phyloP scores from a whole-genome alignment of 176 grass and related monocot species.

The Triticum turgidum region DNA sequence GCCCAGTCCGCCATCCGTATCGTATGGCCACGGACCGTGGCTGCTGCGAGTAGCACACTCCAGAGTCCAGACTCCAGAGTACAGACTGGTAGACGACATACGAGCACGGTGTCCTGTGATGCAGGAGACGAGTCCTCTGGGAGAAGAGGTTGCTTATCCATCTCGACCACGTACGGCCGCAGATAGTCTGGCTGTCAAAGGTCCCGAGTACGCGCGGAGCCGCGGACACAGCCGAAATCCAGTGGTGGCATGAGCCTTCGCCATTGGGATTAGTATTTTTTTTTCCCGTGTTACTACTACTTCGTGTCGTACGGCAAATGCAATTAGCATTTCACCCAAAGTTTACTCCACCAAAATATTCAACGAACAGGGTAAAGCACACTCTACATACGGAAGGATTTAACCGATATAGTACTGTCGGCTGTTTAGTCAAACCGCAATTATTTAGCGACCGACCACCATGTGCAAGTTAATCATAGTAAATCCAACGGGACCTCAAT shows the following conservation, averaged over 20 bases:
- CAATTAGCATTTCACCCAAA: not conserved
- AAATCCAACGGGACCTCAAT: too few relatives aligned
- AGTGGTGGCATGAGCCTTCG: too few relatives aligned
- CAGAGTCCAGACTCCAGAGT: not conserved
- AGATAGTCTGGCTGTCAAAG: not conserved
- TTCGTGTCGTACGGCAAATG: too few relatives aligned
- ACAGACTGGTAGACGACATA: not conserved
- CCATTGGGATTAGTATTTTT: not conserved
- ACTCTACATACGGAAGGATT: not conserved
- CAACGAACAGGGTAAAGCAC: not conserved
- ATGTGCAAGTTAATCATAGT: not conserved
- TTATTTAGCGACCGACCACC: not conserved
- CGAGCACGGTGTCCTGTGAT: not conserved
- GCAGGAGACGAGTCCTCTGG: too few relatives aligned
- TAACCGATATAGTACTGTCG: not conserved
- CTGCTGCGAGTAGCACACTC: not conserved
- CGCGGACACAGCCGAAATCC: not conserved
- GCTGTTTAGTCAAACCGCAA: not conserved
- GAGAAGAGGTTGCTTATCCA: not conserved
- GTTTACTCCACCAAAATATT: not conserved
- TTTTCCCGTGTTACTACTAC: not conserved
- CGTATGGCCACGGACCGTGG: not conserved
- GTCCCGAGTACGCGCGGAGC: not conserved
- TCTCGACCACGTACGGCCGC: not conserved
- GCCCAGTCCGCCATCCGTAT: conserved; percentile 21